Evolutionary conservation across 305 asterid genomes (phyloP).

Genomic region (Solanum hybrid): DNA sequence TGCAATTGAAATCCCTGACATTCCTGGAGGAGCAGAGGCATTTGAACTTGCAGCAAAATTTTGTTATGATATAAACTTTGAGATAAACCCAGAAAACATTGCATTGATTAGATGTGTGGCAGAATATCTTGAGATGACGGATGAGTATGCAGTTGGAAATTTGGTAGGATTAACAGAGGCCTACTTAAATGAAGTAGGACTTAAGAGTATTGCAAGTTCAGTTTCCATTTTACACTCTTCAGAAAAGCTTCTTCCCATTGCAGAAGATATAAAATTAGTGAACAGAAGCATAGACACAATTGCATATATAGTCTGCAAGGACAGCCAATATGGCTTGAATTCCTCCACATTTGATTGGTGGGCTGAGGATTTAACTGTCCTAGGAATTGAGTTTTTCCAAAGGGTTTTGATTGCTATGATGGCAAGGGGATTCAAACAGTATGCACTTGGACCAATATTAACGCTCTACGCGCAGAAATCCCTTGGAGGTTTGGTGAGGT

Average conservation of each 20-base stretch:
- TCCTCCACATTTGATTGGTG: slow-evolving; percentile 49
- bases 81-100: slow-evolving; percentile 52
- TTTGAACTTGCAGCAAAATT: slow-evolving; percentile 80
- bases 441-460: slow-evolving; percentile 61
- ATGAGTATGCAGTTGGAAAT: slow-evolving; percentile 57
- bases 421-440: slow-evolving; percentile 61
- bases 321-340: slow-evolving; percentile 31
- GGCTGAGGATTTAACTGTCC: slow-evolving; percentile 71
- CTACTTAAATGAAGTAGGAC: slow-evolving; percentile 53
- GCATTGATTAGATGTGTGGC: slow-evolving; percentile 66
- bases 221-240: slow-evolving; percentile 54
- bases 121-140: slow-evolving; percentile 78
- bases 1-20: slow-evolving; percentile 39
- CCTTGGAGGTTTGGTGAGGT: slow-evolving; percentile 83
- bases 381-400: slow-evolving; percentile 61
- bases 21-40: slow-evolving; percentile 79
- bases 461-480: slow-evolving; percentile 71
- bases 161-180: slow-evolving; percentile 56
- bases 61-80: slow-evolving; percentile 77
- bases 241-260: slow-evolving; percentile 51
- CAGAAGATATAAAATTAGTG: slow-evolving; percentile 60
- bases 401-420: slow-evolving; percentile 69
- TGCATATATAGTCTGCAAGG: slow-evolving; percentile 51
- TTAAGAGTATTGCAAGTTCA: slow-evolving; percentile 62
- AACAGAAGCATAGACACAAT: slow-evolving; percentile 64